A percentile compares a stretch with the other conserved stretches of the same genome.
phyloP scores from a whole-genome alignment of 352 stramenopile species.

The Phytopythium helicoides region DNA sequence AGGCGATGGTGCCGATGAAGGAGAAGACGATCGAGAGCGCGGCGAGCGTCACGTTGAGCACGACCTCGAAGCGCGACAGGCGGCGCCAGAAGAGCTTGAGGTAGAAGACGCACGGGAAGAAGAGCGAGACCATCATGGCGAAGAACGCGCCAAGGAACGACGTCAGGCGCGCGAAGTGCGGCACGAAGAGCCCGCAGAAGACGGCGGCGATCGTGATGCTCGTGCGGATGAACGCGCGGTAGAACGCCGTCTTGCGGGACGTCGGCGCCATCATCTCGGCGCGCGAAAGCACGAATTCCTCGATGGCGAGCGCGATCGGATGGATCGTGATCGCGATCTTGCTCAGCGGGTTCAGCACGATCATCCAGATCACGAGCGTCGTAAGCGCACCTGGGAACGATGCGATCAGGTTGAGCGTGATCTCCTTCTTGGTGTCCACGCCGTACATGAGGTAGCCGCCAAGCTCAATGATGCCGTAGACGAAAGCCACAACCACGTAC shows the following conservation, averaged over 20 bases:
- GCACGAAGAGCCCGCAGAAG: conserved; percentile 69
- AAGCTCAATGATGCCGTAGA: conserved; percentile 77
- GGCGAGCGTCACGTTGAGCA: conserved; percentile 52
- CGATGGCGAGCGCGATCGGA: conserved; percentile 68
- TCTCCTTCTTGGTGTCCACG: conserved; percentile 77
- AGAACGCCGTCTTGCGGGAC: conserved; percentile 38
- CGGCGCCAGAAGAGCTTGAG: conserved; percentile 73
- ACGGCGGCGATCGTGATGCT: conserved; percentile 50
- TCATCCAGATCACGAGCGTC: conserved; percentile 71
- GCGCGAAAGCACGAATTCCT: conserved; percentile 66
- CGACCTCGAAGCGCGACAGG: conserved; percentile 46
- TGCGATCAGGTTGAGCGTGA: conserved; percentile 79
- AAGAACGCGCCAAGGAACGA: conserved; percentile 87
- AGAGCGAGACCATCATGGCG: conserved; percentile 80
- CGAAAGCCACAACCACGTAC: conserved; percentile 66
- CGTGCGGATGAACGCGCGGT: conserved; percentile 64
- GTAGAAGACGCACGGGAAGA: conserved; percentile 83
- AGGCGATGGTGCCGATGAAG: conserved; percentile 72
- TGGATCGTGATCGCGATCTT: conserved; percentile 88
- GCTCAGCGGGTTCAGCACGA: conserved; percentile 86
- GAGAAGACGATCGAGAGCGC: conserved; percentile 67
- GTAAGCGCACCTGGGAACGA: conserved; percentile 60
- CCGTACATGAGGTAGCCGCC: conserved; percentile 86
- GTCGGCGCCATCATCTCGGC: conserved; percentile 27
- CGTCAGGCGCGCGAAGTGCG: conserved; percentile 81